Evolutionary conservation across 192 early-diverging fungal species (phyloP).

Genomic region (Gaertneriomyces semiglobifer): DNA sequence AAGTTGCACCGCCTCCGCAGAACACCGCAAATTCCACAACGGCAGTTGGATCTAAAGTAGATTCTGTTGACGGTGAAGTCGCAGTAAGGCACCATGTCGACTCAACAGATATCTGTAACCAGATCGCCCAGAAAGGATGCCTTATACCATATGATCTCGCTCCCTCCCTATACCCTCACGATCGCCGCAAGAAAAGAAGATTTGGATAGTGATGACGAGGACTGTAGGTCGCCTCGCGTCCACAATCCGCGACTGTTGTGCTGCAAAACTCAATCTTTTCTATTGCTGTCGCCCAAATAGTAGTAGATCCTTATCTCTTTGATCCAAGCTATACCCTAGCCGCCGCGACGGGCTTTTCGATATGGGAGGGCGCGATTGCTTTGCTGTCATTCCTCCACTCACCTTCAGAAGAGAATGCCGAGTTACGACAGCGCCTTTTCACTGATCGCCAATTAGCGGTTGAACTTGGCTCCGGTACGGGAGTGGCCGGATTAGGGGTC

Average conservation of each 20-base stretch:
- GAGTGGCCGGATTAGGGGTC: constrained; percentile 19
- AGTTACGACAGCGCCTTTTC: constrained; percentile 24
- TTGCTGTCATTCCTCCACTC: constrained; percentile 20
- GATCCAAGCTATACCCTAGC: constrained; percentile 26
- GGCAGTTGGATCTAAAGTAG: no score
- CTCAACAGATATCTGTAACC: constrained; percentile 9
- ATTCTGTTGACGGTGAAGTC: no score
- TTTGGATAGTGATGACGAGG: constrained; percentile 4
- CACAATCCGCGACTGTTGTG: no score
- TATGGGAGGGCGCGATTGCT: constrained; percentile 28
- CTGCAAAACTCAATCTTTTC: no score
- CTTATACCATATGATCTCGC: constrained; percentile 19
- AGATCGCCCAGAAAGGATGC: constrained; percentile 18
- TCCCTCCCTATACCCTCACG: constrained; percentile 13
- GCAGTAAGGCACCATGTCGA: not conserved
- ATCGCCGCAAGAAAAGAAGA: constrained; percentile 20
- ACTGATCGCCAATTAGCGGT: constrained; percentile 10
- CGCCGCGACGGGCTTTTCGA: constrained; percentile 28
- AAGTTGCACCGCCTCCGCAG: no score
- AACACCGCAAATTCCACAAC: no score
- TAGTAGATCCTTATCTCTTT: constrained; percentile 26
- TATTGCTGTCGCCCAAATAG: not conserved
- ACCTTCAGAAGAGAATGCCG: not conserved
- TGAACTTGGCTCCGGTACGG: constrained; percentile 22
- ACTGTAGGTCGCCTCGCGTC: no score